Evolutionary conservation across 2,329 filamentous ascomycete species (phyloP).

Genomic region (Plenodomus lindquistii): DNA sequence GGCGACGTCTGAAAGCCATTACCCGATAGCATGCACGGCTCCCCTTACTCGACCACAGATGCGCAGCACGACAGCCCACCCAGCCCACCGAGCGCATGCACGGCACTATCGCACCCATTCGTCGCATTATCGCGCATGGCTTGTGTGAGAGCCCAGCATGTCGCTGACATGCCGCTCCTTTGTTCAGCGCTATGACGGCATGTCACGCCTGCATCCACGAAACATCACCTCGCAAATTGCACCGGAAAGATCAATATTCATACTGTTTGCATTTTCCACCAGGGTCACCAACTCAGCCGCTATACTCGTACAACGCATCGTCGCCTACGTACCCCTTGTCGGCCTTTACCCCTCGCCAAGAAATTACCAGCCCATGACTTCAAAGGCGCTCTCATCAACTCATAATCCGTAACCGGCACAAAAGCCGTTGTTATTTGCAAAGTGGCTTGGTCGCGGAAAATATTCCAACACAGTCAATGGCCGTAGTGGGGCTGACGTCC

Average conservation of each 20-base stretch:
- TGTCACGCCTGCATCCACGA: neutral
- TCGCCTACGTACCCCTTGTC: constrained; percentile 6
- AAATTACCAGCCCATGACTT: neutral
- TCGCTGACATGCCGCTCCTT: neutral
- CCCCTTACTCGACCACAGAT: neutral
- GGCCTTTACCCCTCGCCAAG: constrained; percentile 6
- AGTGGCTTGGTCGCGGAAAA: neutral
- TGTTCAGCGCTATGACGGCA: neutral
- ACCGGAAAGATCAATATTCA: neutral
- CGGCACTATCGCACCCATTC: neutral
- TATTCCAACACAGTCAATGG: neutral
- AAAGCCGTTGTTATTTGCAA: neutral
- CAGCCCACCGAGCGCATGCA: neutral
- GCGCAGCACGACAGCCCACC: neutral
- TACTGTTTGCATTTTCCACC: constrained; percentile 15
- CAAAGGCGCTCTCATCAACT: neutral
- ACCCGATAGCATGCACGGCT: neutral
- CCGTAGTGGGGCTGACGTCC: neutral
- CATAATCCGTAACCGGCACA: neutral
- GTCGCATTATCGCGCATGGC: neutral
- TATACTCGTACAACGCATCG: constrained; percentile 23
- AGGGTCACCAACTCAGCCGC: constrained; percentile 9
- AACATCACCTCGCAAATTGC: constrained; percentile 6
- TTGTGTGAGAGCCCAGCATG: neutral
- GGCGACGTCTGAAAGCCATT: neutral